Evolutionary conservation across 148 eudicot species (phyloP), one percentile per base, ranked within the genome.

Genomic region (Rhododendron henanense): DNA sequence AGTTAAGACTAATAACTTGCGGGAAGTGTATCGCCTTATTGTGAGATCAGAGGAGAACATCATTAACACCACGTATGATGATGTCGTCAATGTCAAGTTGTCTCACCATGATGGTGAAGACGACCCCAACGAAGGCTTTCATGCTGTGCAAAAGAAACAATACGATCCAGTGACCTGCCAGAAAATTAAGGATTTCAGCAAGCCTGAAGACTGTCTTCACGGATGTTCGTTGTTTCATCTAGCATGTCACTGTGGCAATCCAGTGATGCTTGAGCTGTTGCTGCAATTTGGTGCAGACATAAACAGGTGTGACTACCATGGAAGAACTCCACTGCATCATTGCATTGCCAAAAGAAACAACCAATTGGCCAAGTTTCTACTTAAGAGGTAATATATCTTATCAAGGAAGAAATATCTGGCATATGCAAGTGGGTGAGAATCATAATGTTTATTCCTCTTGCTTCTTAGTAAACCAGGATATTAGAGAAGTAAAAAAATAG

Each of bases 321-420:
- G 98, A 75, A 92, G 98, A 89, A 96, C 99, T 87, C 98, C 99
- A 83, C 88, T 96, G 87, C 99, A 94, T 90, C 99, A 95, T 87
- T 96, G 97, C 89, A 92, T 96, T 88, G 92, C 93, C 47, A 88
- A 88, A 81, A 90, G 91, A 87, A 87, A 95, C 88, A 92, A 93
- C 83, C 87, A 90, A 74, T 88, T 95, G 93, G 99, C 99, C 71
- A 96, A 96, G 88, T 93, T 91, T 89, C 89, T 96, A 83, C 94
- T 96, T 82, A 94, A 94, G 91, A 96, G 98, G 99, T 95, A 94
- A 84, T 81, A 48, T 47, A 53, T 25, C 21, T 83, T 47, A 31
- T 37, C 76, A 53, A 5, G 45, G 31, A 76, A 25, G 48, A 21
- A 39, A 6, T 74, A 67, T 69, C 37, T 8, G 14, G 23, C 78